phyloP scores from a whole-genome alignment of 106 monocot genomes.

The Allium cepa region DNA sequence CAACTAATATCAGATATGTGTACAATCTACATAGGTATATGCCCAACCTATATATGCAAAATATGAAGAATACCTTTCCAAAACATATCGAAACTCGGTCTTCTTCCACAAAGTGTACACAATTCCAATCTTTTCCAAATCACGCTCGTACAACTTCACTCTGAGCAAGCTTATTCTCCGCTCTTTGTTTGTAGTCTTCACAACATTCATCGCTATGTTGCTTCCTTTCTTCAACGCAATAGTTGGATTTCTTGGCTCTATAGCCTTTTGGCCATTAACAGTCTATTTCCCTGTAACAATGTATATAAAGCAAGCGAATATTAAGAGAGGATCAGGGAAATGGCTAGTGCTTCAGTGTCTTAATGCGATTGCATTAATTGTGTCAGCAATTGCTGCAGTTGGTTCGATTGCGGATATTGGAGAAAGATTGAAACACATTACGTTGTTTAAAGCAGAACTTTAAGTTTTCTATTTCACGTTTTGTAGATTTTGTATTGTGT shows the following conservation, averaged over 20 bases:
- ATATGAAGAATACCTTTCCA: conserved; percentile 41
- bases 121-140: conserved; percentile 18
- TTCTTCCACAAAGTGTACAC: conserved; percentile 41
- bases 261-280: conserved; percentile 73
- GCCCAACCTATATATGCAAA: conserved; percentile 58
- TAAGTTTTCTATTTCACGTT: conserved; percentile 2
- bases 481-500: too few species aligned
- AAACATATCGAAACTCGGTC: conserved; percentile 31
- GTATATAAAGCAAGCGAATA: conserved; percentile 38
- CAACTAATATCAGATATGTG: too few species aligned
- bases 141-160: conserved; percentile 27
- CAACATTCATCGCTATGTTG: conserved; percentile 48
- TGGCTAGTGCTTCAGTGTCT: conserved; percentile 42
- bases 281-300: conserved; percentile 57
- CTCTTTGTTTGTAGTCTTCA: conserved; percentile 39
- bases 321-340: conserved; percentile 25
- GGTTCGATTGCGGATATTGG: conserved; percentile 58
- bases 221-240: conserved; percentile 81
- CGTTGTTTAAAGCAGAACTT: conserved; percentile 35
- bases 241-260: conserved; percentile 49
- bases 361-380: conserved; percentile 31
- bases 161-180: conserved; percentile 42
- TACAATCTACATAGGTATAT: conserved; percentile 29
- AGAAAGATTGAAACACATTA: conserved; percentile 31
- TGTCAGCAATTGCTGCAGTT: conserved; percentile 46